Conservation (phyloP, 768 basidiomycete genomes). For the Leccinum uliginosum region DNA sequence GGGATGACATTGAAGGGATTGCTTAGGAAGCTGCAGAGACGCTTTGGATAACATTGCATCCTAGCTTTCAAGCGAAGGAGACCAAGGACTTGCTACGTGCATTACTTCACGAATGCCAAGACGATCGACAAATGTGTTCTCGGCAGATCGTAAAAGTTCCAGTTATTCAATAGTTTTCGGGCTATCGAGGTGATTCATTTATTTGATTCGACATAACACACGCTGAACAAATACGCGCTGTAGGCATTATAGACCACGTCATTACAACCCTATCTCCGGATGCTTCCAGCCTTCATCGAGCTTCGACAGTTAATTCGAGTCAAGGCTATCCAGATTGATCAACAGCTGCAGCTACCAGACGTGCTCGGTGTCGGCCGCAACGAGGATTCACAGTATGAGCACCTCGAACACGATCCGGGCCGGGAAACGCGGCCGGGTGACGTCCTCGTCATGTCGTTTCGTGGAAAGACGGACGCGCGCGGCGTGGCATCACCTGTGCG, state of each 20-base stretch:
- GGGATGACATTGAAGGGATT: too few species aligned
- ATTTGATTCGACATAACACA: background rate
- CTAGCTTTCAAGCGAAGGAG: too few species aligned
- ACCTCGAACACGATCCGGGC: conserved; percentile 10
- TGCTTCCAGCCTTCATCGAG: too few species aligned
- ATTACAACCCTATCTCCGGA: background rate
- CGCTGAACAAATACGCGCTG: background rate
- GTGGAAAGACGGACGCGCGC: conserved; percentile 8
- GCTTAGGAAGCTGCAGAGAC: too few species aligned
- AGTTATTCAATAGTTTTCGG: background rate
- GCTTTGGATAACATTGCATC: too few species aligned
- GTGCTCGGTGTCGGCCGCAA: background rate
- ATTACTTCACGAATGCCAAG: too few species aligned
- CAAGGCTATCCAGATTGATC: background rate
- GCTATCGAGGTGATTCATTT: background rate
- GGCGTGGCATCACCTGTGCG: conserved; percentile 6
- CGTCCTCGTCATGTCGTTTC: background rate
- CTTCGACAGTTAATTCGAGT: background rate
- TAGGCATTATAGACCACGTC: background rate
- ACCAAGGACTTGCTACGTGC: too few species aligned
- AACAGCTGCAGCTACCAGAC: background rate
- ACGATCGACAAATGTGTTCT: too few species aligned
- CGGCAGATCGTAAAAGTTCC: background rate
- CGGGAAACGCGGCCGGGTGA: background rate
- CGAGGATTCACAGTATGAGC: conserved; percentile 12